Evolutionary conservation across 805 yeast species (phyloP).

Genomic region (Kuraishia capsulata): DNA sequence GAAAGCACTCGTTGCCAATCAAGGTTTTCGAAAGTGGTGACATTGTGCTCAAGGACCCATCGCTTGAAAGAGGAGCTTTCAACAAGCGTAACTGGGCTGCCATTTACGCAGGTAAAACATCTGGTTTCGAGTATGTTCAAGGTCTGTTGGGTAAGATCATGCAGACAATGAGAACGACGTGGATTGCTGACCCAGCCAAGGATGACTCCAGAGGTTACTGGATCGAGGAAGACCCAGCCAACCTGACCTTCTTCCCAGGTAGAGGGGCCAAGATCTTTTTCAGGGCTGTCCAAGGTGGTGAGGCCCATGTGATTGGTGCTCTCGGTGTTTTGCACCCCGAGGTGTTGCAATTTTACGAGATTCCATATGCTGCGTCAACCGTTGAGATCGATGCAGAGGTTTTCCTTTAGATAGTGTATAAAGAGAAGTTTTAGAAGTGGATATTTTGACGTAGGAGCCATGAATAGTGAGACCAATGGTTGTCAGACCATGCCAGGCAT

Average conservation of each 20-base stretch:
- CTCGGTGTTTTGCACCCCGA: conserved; percentile 96
- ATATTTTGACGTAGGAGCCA: no score
- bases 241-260: conserved; percentile 87
- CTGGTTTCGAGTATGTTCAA: conserved; percentile 91
- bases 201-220: conserved; percentile 70
- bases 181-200: conserved; percentile 53
- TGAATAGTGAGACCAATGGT: neutral
- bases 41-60: conserved; percentile 74
- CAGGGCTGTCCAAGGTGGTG: conserved; percentile 53
- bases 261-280: conserved; percentile 87
- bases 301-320: conserved; percentile 58
- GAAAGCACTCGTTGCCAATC: conserved; percentile 91
- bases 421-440: neutral
- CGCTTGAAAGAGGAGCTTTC: conserved; percentile 78
- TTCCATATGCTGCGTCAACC: conserved; percentile 87
- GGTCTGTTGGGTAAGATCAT: conserved; percentile 91
- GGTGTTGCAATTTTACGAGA: conserved; percentile 77
- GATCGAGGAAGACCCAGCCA: conserved; percentile 63
- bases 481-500: neutral
- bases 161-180: conserved; percentile 89
- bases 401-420: conserved; percentile 45
- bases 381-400: conserved; percentile 88
- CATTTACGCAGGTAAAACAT: conserved; percentile 84
- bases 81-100: conserved; percentile 96
- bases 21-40: conserved; percentile 95